Evolutionary conservation across 176 grass and related monocot species (phyloP), one percentile per base, ranked within the genome.

Genomic region (Phyllostachys edulis): DNA sequence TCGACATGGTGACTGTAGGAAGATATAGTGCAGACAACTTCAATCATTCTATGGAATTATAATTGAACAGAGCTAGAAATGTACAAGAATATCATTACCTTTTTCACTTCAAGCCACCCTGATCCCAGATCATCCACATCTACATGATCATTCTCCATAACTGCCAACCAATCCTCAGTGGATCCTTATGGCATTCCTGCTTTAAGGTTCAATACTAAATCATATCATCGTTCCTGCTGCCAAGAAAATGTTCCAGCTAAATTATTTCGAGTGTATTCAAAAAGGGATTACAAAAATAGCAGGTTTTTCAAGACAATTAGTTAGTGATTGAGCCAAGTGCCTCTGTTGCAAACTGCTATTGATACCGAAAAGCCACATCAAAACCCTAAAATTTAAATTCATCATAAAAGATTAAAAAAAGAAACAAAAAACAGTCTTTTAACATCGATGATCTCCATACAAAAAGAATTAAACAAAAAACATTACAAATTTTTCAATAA

Each of bases 71-170:
- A 67, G 61, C 50, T 75, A 56, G 26, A 6, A 24, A 52, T 60
- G 67, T 24, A 24, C 49, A 76, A 9, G 23, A 80, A 15, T 29
- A 56, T 11, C 12, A 37, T 73, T 42, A 98, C 96, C 86, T 94
- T 98, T 88, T 90, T 98, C 40, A 98, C 96, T 74, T 95, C 96
- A 85, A 98, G 69, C 96, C 96, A 98, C 46, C 96, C 96, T 26
- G 96, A 90, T 84, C 89, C 91, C 83, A 87, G 87, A 88, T 98
- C 96, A 82, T 92, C 96, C 29, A 71, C 80, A 75, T 80, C 85
- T 64, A 57, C 71, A 32, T 38, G 74, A 46, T 89, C 88, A 70
- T 82, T 91, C 59, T 95, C 91, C 96, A 95, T 98, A 45, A 79
- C 63, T 54, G 42, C 66, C 37, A 55, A 60, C 15, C 63, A 67